Percentiles rank a stretch among this genome's conserved stretches.
Conservation (phyloP, 805 yeast species). For the Scheffersomyces stipitis region DNA sequence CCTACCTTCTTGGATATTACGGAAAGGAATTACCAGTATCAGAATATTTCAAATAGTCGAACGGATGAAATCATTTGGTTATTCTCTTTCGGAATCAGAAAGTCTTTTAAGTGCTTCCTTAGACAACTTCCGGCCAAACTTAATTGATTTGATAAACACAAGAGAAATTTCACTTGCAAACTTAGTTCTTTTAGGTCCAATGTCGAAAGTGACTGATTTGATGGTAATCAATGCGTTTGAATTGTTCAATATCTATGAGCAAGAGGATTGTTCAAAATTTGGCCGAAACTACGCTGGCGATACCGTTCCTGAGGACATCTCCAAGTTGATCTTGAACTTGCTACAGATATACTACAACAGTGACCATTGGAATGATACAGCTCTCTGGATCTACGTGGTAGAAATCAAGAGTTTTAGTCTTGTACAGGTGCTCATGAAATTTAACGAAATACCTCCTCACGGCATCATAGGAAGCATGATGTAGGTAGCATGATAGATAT, state of each 20-base stretch:
- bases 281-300: constrained; percentile 5
- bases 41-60: too few relatives aligned
- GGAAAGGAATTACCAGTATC: too few relatives aligned
- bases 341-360: constrained; percentile 6
- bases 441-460: constrained; percentile 7
- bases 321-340: constrained; percentile 5
- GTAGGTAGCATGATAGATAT: too few relatives aligned
- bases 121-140: constrained; percentile 4
- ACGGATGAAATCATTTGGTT: too few relatives aligned
- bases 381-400: constrained; percentile 10
- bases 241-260: constrained; percentile 6
- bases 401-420: constrained; percentile 11
- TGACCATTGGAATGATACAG: constrained; percentile 3
- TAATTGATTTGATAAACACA: constrained; percentile 1
- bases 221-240: constrained; percentile 1
- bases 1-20: too few relatives aligned
- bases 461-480: constrained; percentile 2
- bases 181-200: too few relatives aligned
- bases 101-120: constrained; percentile 11
- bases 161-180: constrained; percentile 4
- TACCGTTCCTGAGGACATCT: constrained; percentile 7
- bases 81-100: too few relatives aligned
- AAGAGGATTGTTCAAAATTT: constrained; percentile 4
- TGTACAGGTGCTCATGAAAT: constrained; percentile 13
- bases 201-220: background rate